phyloP scores from a whole-genome alignment of 495 filamentous ascomycete species.

The Articulospora tetracladia region DNA sequence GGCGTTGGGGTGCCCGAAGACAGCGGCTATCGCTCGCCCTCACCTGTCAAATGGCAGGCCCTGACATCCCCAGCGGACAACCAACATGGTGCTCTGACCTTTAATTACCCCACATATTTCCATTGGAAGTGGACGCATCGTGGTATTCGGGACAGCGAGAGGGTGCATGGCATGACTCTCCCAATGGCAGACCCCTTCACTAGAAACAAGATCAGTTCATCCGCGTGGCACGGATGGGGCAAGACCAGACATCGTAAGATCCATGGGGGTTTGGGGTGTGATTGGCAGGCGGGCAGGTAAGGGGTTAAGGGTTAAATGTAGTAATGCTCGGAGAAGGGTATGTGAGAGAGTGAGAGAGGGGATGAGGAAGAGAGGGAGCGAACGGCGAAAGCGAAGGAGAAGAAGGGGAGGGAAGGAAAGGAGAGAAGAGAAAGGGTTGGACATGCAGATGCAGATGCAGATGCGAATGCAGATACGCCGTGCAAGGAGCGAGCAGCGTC shows the following conservation, averaged over 20 bases:
- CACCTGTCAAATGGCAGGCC: background rate
- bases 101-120: background rate
- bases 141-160: slow-evolving; percentile 1
- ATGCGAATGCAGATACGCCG: no score
- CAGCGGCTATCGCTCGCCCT: slow-evolving; percentile 1
- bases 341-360: background rate
- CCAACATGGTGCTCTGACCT: background rate
- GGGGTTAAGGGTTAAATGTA: no score
- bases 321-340: background rate
- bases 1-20: background rate
- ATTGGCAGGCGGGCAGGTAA: no score
- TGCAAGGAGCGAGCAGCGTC: no score
- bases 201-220: background rate
- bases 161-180: slow-evolving; percentile 4
- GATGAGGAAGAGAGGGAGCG: background rate
- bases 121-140: background rate
- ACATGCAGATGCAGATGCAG: no score
- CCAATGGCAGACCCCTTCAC: background rate
- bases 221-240: slow-evolving; percentile 2
- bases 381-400: no score
- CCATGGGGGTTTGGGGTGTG: background rate
- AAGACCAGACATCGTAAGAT: background rate
- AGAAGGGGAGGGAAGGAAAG: no score
- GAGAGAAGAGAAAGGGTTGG: no score
- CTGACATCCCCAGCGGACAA: background rate